Evolutionary conservation across 1,284 basidiomycete genomes (phyloP), one percentile per base, ranked within the genome.

Genomic region (Lignosus rhinocerotis): DNA sequence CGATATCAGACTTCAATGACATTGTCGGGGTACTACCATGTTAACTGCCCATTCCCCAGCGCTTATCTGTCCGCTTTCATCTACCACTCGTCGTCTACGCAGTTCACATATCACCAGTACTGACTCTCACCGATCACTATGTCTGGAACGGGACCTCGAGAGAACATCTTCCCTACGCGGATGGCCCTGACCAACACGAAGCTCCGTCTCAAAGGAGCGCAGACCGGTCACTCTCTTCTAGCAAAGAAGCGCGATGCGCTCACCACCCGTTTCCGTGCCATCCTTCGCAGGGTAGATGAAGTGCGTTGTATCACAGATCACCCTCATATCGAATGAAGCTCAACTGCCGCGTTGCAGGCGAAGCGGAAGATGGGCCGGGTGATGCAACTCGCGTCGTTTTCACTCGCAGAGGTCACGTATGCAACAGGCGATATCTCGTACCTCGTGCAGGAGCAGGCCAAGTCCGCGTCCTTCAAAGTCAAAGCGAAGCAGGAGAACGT

Each of bases 341-440:
- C 38, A 51, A 39, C 31, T 17, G 10, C 6, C 1, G 12, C 32
- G 44, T 32, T 52, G 21, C 65, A 96, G 93, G 96, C 97, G 16
- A 99, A 99, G 76, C 87, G 95, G 60, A 95, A 98, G 79, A 99
- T 99, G 97, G 97, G 97, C 41, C 83, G 91, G 64, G 96, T 99
- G 32, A 97, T 99, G 88, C 97, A 99, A 74, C 82, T 97, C 51
- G 97, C 97, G 16, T 97, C 96, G 46, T 98, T 99, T 82, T 96
- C 94, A 43, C 89, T 99, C 75, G 97, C 97, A 1, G 97, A 99
- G 75, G 97, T 99, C 61, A 95, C 94, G 31, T 99, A 99, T 76
- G 88, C 95, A 36, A 97, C 96, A 6, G 95, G 95, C 62, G 96
- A 99, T 71, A 98, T 99, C 68, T 88, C 93, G 32, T 99, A 98